Conservation (phyloP, 192 early-diverging fungal genomes). For the Diversispora eburnea region DNA sequence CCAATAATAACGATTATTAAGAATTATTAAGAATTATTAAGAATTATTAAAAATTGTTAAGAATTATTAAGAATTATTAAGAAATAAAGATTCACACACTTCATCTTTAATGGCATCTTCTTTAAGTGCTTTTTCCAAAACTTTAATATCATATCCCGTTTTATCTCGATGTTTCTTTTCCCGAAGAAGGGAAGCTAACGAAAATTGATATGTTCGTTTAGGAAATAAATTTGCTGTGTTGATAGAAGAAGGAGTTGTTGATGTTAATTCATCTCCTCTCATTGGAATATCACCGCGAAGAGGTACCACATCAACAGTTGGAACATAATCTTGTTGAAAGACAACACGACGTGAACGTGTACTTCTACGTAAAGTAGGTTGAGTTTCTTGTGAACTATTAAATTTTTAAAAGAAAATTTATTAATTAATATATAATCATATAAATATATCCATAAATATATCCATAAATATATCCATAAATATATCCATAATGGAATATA, state of each 20-base stretch:
- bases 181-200: slow-evolving; percentile 13
- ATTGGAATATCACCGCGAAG: not conserved
- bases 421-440: not conserved
- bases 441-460: not conserved
- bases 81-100: no score
- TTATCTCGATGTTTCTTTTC: slow-evolving; percentile 20
- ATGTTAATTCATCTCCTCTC: not conserved
- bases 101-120: not conserved
- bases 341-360: not conserved
- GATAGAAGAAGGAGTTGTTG: not conserved
- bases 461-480: no score
- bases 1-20: no score
- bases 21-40: no score
- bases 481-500: no score
- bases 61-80: no score
- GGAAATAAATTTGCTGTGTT: not conserved
- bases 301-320: slow-evolving; percentile 7
- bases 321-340: not conserved
- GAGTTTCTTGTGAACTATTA: not conserved
- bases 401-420: not conserved
- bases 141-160: slow-evolving; percentile 15
- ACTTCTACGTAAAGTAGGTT: slow-evolving; percentile 14
- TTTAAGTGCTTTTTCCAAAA: not conserved
- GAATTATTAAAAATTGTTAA: no score
- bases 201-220: slow-evolving; percentile 4